A percentile compares a stretch with the other conserved stretches of the same genome.
Conservation (phyloP, 768 basidiomycete species). For the Lentinula sp. region DNA sequence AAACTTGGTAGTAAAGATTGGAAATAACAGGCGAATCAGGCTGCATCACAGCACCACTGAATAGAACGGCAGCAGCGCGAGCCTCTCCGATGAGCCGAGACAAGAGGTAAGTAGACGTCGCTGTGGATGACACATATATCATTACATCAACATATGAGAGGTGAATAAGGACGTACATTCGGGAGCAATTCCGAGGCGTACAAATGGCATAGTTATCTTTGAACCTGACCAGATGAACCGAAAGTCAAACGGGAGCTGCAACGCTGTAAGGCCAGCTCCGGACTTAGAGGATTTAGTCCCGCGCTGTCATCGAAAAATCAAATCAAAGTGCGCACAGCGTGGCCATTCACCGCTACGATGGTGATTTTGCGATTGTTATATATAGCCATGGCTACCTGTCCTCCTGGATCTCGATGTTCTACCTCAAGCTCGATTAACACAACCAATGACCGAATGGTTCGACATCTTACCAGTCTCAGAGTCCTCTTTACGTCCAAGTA, state of each 20-base stretch:
- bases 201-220: conserved; percentile 42
- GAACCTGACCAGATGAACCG: conserved; percentile 47
- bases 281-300: conserved; percentile 20
- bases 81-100: conserved; percentile 49
- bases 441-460: conserved; percentile 13
- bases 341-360: conserved; percentile 45
- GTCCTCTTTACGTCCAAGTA: neutral
- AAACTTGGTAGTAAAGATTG: conserved; percentile 39
- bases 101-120: conserved; percentile 35
- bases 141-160: conserved; percentile 20
- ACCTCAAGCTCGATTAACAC: neutral
- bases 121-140: neutral
- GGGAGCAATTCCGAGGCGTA: conserved; percentile 40
- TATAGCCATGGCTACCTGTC: conserved; percentile 38
- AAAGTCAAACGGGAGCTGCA: conserved; percentile 47
- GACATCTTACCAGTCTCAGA: neutral
- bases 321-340: conserved; percentile 28
- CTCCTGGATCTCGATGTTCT: conserved; percentile 44
- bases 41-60: conserved; percentile 36
- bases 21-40: conserved; percentile 38
- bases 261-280: conserved; percentile 40
- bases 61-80: conserved; percentile 40
- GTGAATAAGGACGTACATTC: conserved; percentile 11
- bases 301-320: neutral
- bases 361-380: conserved; percentile 51